Evolutionary conservation across 2,329 filamentous ascomycete genomes (phyloP), one percentile per base, ranked within the genome.

Genomic region (Pseudogymnoascus sp.): DNA sequence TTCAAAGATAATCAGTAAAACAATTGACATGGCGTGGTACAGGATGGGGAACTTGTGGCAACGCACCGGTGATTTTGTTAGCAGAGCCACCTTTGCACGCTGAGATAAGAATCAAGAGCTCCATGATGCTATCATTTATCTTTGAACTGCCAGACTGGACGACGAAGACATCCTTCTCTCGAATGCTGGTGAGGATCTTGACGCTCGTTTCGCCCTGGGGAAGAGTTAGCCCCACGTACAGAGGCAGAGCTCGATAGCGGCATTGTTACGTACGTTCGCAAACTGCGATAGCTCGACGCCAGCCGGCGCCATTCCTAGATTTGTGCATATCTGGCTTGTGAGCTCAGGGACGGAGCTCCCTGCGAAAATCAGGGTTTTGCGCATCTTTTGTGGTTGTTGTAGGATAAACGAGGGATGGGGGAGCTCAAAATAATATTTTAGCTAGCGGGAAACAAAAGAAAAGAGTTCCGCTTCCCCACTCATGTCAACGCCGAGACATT

Each of bases 51-150:
- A 19, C 49, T 33, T 33, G 38, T 37, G 62, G 37, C 10, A 38
- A 76, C 83, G 69, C 81, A 96, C 93, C 93, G 70, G 93, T 97
- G 73, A 97, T 90, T 72, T 94, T 96, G 80, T 92, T 96, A 66
- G 94, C 91, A 62, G 94, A 97, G 68, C 93, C 94, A 72, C 94
- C 92, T 77, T 97, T 97, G 83, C 94, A 99, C 69, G 94, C 94
- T 68, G 91, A 94, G 71, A 97, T 97, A 91, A 99, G 96, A 77
- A 99, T 97, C 73, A 99, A 84, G 73, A 99, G 83, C 81, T 99
- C 94, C 92, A 99, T 97, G 73, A 99, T 92, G 72, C 91, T 95
- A 78, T 99, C 94, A 76, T 99, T 99, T 82, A 97, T 96, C 78
- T 89, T 91, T 73, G 86, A 83, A 78, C 94, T 97, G 67, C 94